Evolutionary conservation across 345 rosid species (phyloP), one percentile per base, ranked within the genome.

Genomic region (Iberis pinnata): DNA sequence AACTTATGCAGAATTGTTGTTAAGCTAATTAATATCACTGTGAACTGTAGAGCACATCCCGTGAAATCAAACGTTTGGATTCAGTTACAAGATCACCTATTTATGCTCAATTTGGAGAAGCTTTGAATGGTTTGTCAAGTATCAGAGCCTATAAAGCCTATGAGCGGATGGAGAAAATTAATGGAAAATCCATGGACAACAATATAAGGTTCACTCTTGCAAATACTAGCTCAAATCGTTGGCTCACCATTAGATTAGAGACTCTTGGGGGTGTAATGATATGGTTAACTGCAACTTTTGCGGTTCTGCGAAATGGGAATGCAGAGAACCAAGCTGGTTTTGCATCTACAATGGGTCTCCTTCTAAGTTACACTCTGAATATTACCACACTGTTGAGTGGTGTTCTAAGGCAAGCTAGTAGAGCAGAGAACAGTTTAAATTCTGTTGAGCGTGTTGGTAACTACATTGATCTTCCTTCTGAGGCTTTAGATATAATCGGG

Each of bases 101-200:
- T 29, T 87, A 92, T 78, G 96, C 95, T 22, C 98, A 84, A 60
- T 80, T 88, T 60, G 95, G 98, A 51, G 98, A 92, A 79, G 98
- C 96, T 40, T 48, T 88, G 69, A 88, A 84, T 60, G 98, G 98
- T 63, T 52, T 92, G 60, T 75, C 96, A 32, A 78, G 78, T 68
- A 88, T 88, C 53, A 82, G 93, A 48, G 96, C 98, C 32, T 92
- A 82, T 66, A 83, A 83, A 78, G 96, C 95, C 37, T 83, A 92
- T 67, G 95, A 84, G 18, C 67, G 86, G 49, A 76, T 92, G 81
- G 88, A 88, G 18, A 63, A 70, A 33, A 69, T 88, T 58, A 88
- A 77, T 55, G 96, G 93, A 48, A 84, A 65, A 70, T 77, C 88
- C 47, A 69, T 92, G 98, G 98, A 92, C 64, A 84, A 88, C 61